phyloP scores from a whole-genome alignment of 495 filamentous ascomycete species.

The Hypomontagnella submonticulosa region DNA sequence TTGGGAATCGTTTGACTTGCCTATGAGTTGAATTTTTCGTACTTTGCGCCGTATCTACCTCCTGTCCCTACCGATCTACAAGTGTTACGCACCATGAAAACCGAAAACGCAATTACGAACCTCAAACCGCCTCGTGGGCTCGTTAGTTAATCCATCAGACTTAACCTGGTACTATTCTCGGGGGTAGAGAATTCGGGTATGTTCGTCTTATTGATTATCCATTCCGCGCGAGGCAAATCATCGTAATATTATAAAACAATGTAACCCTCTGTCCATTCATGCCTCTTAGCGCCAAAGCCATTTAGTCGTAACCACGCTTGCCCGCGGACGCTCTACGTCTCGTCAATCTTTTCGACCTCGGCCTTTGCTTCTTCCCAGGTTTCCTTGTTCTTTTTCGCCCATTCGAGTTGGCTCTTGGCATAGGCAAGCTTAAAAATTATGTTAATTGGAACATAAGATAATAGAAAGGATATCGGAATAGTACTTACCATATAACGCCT shows the following conservation, averaged over 20 bases:
- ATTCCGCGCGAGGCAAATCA: slow-evolving; percentile 35
- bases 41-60: not conserved
- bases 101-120: slow-evolving; percentile 18
- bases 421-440: slow-evolving; percentile 78
- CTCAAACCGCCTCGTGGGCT: slow-evolving; percentile 8
- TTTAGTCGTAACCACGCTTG: not conserved
- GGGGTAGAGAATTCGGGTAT: slow-evolving; percentile 20
- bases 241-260: slow-evolving; percentile 30
- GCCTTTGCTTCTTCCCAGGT: slow-evolving; percentile 94
- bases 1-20: slow-evolving; percentile 6
- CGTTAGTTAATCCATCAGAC: slow-evolving; percentile 11
- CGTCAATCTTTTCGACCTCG: slow-evolving; percentile 90
- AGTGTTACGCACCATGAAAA: slow-evolving; percentile 1
- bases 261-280: slow-evolving; percentile 14
- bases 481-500: slow-evolving; percentile 92
- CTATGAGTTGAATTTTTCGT: not conserved
- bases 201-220: slow-evolving; percentile 44
- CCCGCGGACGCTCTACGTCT: slow-evolving; percentile 47
- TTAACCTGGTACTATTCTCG: slow-evolving; percentile 2
- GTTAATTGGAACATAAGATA: slow-evolving; percentile 16
- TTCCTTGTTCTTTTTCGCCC: slow-evolving; percentile 97
- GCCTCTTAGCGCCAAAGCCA: not conserved
- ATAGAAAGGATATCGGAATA: not conserved
- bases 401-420: slow-evolving; percentile 93
- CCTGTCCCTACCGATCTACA: slow-evolving; percentile 8